Evolutionary conservation across 2,329 filamentous ascomycete species (phyloP).

Genomic region (Exserohilum rostratum): DNA sequence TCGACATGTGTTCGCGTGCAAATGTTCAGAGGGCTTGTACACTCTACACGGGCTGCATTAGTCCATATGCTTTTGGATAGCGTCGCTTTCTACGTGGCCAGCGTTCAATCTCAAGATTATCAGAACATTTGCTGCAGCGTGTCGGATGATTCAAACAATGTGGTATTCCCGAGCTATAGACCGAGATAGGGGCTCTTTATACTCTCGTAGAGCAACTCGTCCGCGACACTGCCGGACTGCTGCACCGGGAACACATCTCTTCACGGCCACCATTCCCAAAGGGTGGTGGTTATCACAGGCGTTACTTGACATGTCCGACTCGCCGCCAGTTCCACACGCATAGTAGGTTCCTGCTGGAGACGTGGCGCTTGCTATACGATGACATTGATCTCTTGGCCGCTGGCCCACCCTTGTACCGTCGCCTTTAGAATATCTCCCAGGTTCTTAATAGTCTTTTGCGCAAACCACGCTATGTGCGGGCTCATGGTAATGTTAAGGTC

Average conservation of each 20-base stretch:
- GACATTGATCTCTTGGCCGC: slow-evolving; percentile 49
- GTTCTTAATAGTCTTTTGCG: slow-evolving; percentile 55
- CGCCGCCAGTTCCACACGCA: not conserved
- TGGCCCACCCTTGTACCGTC: slow-evolving; percentile 56
- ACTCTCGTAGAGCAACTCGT: not conserved
- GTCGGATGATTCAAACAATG: not conserved
- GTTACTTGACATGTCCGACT: not conserved
- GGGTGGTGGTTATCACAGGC: not conserved
- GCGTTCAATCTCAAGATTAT: no score
- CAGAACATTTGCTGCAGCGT: not conserved
- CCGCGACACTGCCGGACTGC: not conserved
- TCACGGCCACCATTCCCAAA: not conserved
- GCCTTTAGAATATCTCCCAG: slow-evolving; percentile 53
- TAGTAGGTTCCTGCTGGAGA: not conserved
- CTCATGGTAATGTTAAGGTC: slow-evolving; percentile 58
- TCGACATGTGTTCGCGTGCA: no score
- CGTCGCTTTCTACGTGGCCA: no score
- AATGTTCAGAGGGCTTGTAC: no score
- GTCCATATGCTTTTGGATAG: no score
- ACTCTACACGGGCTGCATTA: no score
- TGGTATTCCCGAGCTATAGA: not conserved
- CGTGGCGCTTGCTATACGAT: slow-evolving; percentile 27
- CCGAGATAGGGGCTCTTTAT: not conserved
- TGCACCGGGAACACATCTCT: not conserved
- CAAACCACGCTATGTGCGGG: slow-evolving; percentile 62